These are phyloP conservation scores for Fusarium torulosum DNA, from an alignment of 2,329 filamentous ascomycete species.

Conservation along the genomic window DNA sequence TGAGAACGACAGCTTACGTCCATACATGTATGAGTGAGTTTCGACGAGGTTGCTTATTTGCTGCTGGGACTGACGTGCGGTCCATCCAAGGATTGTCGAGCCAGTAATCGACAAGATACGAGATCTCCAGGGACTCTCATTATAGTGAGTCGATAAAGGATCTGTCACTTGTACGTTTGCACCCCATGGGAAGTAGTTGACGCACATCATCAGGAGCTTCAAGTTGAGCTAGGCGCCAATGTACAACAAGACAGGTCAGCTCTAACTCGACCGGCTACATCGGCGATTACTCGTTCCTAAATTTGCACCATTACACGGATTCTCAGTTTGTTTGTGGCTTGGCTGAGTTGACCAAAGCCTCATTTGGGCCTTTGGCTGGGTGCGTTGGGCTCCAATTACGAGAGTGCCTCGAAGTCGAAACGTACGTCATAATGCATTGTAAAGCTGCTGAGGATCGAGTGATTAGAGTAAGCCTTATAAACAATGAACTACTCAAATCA, in stretches of 20 bases:
- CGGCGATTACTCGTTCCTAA: not conserved
- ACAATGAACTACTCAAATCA: slow-evolving; percentile 1
- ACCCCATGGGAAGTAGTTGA: not conserved
- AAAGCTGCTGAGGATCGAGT: not conserved
- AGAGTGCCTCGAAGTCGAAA: slow-evolving; percentile 19
- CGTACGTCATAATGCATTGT: slow-evolving; percentile 11
- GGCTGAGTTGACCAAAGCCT: slow-evolving; percentile 8
- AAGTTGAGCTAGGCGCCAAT: slow-evolving; percentile 4
- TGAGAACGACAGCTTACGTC: slow-evolving; percentile 6
- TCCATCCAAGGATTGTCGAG: not conserved
- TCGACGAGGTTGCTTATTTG: not conserved
- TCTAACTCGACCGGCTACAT: slow-evolving; percentile 2
- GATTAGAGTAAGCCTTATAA: not conserved
- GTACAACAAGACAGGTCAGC: slow-evolving; percentile 1
- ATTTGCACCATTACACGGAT: not conserved
- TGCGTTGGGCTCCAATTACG: slow-evolving; percentile 37
- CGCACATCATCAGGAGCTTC: slow-evolving; percentile 10
- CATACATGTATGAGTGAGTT: not conserved
- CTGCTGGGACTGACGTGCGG: slow-evolving; percentile 2
- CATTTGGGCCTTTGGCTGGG: slow-evolving; percentile 6
- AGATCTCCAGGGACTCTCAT: slow-evolving; percentile 33
- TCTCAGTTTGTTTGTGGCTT: slow-evolving; percentile 26
- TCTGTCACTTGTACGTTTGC: slow-evolving; percentile 9
- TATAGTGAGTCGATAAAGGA: not conserved
- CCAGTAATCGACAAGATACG: slow-evolving; percentile 2